phyloP scores from a whole-genome alignment of 352 stramenopile genomes.

The Globisporangium okanoganense region DNA sequence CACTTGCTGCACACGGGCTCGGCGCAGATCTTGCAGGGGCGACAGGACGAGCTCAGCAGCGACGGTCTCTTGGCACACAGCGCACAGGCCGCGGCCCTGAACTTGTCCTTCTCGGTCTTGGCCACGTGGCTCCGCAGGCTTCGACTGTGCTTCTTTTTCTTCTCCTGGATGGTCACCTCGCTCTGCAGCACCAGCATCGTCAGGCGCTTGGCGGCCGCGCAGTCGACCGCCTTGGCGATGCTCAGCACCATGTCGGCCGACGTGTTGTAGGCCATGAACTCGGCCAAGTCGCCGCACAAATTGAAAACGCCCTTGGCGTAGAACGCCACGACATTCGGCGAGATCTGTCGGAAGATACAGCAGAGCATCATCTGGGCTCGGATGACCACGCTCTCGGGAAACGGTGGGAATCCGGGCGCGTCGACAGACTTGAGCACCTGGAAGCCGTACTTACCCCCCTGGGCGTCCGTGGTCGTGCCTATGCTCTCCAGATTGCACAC shows the following conservation, averaged over 20 bases:
- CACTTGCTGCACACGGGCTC: conserved; percentile 45
- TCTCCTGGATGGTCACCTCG: neutral
- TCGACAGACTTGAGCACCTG: conserved; percentile 18
- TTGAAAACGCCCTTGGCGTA: conserved; percentile 9
- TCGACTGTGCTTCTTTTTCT: neutral
- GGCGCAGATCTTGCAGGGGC: conserved; percentile 37
- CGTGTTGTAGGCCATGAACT: conserved; percentile 10
- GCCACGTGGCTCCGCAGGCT: neutral
- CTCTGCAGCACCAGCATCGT: conserved; percentile 28
- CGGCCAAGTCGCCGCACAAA: conserved; percentile 6
- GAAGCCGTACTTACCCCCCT: conserved; percentile 31
- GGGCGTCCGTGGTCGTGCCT: conserved; percentile 24
- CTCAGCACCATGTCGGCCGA: conserved; percentile 10
- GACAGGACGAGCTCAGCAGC: conserved; percentile 23
- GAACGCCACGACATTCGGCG: conserved; percentile 4
- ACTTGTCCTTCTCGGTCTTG: conserved; percentile 3
- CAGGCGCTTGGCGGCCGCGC: conserved; percentile 12
- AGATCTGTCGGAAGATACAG: conserved; percentile 14
- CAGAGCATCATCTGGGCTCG: conserved; percentile 11
- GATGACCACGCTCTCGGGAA: neutral
- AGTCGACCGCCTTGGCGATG: conserved; percentile 16
- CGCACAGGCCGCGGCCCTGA: conserved; percentile 7
- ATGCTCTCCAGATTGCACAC: conserved; percentile 43
- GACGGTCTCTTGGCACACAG: conserved; percentile 17
- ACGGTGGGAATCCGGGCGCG: neutral